A percentile compares a stretch with the other conserved stretches of the same genome.
Evolutionary conservation across 2,329 filamentous ascomycete species (phyloP).

Genomic region (Colletotrichum tropicicola): DNA sequence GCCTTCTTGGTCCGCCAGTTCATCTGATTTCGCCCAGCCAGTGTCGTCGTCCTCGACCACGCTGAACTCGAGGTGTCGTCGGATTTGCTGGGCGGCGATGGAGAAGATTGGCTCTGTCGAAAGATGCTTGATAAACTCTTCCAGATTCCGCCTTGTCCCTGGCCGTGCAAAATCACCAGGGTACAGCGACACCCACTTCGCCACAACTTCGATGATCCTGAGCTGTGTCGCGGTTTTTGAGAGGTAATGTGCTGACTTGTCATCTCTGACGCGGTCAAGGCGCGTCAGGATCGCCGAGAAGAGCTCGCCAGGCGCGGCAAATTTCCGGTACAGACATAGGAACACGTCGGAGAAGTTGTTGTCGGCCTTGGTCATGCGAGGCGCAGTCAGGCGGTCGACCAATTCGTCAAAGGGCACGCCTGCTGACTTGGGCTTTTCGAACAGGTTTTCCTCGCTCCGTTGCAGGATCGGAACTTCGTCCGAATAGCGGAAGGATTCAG

Average conservation of each 20-base stretch:
- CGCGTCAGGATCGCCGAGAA: conserved; percentile 81
- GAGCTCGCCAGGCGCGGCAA: conserved; percentile 82
- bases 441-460: conserved; percentile 70
- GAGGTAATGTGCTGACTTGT: conserved; percentile 74
- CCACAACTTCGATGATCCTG: conserved; percentile 83
- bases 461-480: conserved; percentile 75
- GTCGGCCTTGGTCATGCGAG: conserved; percentile 87
- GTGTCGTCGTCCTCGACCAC: conserved; percentile 90
- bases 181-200: conserved; percentile 89
- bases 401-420: conserved; percentile 74
- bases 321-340: conserved; percentile 92
- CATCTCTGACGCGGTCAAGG: conserved; percentile 75
- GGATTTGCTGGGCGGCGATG: conserved; percentile 86
- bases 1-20: conserved; percentile 46
- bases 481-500: conserved; percentile 71
- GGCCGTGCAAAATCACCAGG: conserved; percentile 91
- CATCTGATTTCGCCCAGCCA: conserved; percentile 88
- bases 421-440: conserved; percentile 60
- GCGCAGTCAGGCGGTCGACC: conserved; percentile 85
- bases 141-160: conserved; percentile 75
- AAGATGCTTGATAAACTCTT: conserved; percentile 80
- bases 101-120: conserved; percentile 83
- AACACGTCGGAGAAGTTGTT: conserved; percentile 90
- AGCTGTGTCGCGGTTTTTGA: conserved; percentile 84
- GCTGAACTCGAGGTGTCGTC: conserved; percentile 75